These are phyloP conservation scores for Furculomyces boomerangus DNA, from an alignment of 371 early-diverging fungal genomes.

Conservation along the genomic window DNA sequence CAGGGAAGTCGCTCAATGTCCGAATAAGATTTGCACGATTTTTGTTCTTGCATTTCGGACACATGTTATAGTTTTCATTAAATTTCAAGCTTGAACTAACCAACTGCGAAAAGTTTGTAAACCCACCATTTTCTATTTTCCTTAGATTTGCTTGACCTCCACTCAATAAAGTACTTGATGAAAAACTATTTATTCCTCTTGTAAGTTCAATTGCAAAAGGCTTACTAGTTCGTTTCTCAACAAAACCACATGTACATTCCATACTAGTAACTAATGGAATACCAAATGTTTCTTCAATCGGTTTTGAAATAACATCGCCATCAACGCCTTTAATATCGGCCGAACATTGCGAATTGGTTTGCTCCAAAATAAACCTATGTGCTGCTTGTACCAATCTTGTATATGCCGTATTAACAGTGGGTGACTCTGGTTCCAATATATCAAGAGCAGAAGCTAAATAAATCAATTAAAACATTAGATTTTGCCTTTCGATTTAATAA, in stretches of 20 bases:
- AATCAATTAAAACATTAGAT: slow-evolving; percentile 1
- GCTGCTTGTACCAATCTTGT: slow-evolving; percentile 63
- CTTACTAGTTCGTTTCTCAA: not conserved
- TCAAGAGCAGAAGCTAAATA: slow-evolving; percentile 40
- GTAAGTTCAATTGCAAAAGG: not conserved
- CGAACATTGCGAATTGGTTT: slow-evolving; percentile 49
- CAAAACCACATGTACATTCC: slow-evolving; percentile 5
- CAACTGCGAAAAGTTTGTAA: not conserved
- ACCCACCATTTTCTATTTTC: not conserved
- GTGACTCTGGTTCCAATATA: slow-evolving; percentile 57
- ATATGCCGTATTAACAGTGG: slow-evolving; percentile 36
- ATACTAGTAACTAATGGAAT: slow-evolving; percentile 9
- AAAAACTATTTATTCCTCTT: not conserved
- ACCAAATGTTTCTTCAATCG: slow-evolving; percentile 11
- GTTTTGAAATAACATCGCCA: not conserved
- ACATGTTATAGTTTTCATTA: not conserved
- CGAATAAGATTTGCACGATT: not conserved
- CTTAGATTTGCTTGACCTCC: not conserved
- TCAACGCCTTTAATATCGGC: slow-evolving; percentile 7
- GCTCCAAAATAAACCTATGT: slow-evolving; percentile 77
- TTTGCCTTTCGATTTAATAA: not conserved
- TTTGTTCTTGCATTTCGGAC: not conserved
- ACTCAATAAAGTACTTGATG: not conserved
- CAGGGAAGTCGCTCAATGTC: not conserved
- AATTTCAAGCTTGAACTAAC: not conserved